Percentiles rank a stretch among this genome's conserved stretches.
Conservation (phyloP, 192 early-diverging fungal genomes). For the Entomortierella lignicola region DNA sequence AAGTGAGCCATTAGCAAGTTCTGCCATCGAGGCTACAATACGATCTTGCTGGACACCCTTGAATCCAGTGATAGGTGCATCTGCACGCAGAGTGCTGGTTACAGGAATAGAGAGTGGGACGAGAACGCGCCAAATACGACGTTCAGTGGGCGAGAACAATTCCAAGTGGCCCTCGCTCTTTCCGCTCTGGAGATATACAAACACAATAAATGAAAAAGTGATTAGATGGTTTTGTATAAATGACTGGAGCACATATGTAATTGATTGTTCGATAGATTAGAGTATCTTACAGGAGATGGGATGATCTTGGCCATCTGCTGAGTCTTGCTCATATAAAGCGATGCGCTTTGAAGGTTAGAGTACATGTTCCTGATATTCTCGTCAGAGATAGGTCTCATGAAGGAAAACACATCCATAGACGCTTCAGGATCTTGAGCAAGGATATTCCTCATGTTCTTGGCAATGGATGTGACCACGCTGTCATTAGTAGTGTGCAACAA, state of each 20-base stretch:
- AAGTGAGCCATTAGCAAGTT: constrained; percentile 63
- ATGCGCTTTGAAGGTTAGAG: constrained; percentile 59
- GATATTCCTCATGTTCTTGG: constrained; percentile 46
- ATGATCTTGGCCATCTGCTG: constrained; percentile 65
- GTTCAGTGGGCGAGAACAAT: constrained; percentile 59
- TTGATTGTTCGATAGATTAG: not conserved
- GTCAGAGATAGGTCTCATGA: constrained; percentile 55
- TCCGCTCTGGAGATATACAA: constrained; percentile 54
- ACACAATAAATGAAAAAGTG: no score
- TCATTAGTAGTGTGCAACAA: constrained; percentile 54
- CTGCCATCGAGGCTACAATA: constrained; percentile 61
- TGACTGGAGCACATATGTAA: no score
- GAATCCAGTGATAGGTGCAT: constrained; percentile 56
- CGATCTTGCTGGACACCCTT: constrained; percentile 57
- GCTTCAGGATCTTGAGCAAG: constrained; percentile 32
- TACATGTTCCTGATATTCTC: constrained; percentile 53
- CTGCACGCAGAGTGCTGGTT: constrained; percentile 39
- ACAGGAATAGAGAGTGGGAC: constrained; percentile 62
- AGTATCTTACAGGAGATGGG: constrained; percentile 56
- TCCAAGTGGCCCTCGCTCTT: constrained; percentile 67
- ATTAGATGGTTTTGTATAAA: no score
- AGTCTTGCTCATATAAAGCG: constrained; percentile 56
- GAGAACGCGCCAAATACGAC: constrained; percentile 63
- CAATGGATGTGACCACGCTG: constrained; percentile 39
- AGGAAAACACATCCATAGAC: constrained; percentile 55